These are phyloP conservation scores for Pleurozium schreberi DNA, from an alignment of 225 moss, liverwort and hornwort species.

Conservation along the genomic window DNA sequence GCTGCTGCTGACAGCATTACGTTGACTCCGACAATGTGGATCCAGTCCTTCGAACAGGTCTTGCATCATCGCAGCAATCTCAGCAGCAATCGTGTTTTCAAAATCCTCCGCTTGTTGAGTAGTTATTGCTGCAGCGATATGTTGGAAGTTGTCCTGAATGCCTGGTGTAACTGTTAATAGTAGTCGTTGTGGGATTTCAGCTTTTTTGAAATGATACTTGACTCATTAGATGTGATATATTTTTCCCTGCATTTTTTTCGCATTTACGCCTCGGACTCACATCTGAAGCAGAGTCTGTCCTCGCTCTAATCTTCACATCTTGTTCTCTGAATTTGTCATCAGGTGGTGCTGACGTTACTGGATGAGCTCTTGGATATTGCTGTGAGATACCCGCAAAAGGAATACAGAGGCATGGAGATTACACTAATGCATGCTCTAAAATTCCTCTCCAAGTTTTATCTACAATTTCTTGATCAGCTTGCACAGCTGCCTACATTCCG, in stretches of 20 bases:
- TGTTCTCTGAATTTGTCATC: constrained; percentile 8
- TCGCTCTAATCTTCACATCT: constrained; percentile 4
- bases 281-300: not conserved
- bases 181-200: not conserved
- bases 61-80: not conserved
- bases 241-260: not conserved
- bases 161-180: not conserved
- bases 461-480: constrained; percentile 86
- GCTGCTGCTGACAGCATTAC: constrained; percentile 71
- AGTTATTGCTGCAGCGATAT: not conserved
- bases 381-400: constrained; percentile 71
- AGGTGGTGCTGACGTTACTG: constrained; percentile 65
- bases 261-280: not conserved
- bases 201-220: not conserved
- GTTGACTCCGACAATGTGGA: constrained; percentile 76
- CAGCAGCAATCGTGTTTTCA: not conserved
- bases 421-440: constrained; percentile 75
- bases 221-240: not conserved
- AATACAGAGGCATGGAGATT: constrained; percentile 89
- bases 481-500: constrained; percentile 80
- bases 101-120: not conserved
- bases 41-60: constrained; percentile 85
- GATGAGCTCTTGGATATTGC: constrained; percentile 93
- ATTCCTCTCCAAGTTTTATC: constrained; percentile 81
- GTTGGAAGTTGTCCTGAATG: not conserved